Base-by-base conservation (phyloP, 2,329 filamentous ascomycete species). In the Aaosphaeria pasadenensis region DNA sequence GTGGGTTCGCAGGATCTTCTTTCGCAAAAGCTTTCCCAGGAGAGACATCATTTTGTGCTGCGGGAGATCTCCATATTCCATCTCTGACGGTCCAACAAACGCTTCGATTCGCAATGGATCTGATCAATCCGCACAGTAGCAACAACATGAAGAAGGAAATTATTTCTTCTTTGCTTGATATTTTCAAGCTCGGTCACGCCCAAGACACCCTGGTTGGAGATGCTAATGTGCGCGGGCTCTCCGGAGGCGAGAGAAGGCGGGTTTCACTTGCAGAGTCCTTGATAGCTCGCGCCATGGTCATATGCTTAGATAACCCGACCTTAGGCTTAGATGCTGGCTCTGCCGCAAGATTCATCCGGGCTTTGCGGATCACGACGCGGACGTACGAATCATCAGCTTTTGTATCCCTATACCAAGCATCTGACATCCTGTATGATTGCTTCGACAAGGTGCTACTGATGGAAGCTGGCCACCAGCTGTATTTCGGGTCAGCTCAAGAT, bases 171-270 rank as follows among this genome's bases (percentile, higher is more conserved):
- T 77, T 96, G 50, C 77, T 96, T 44, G 89, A 89, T 63, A 94
- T 95, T 87, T 95, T 96, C 77, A 94, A 92, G 64, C 95, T 96
- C 46, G 87, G 91, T 67, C 90, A 96, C 69, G 95, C 90, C 0
- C 80, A 83, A 44, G 82, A 91, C 64, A 96, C 91, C 0, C 83
- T 92, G 30, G 89, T 96, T 29, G 91, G 91, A 6, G 87, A 94
- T 53, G 81, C 83, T 1, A 90, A 91, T 53, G 80, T 94, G 17
- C 85, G 88, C 43, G 91, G 90, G 66, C 79, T 95, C 0, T 89
- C 84, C 41, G 90, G 88, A 52, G 88, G 86, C 47, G 89, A 92
- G 71, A 77, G 87, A 46, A 90, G 90, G 73, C 84, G 88, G 53
- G 88, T 91, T 5, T 88, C 85, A 17, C 91, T 95, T 51, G 87